Evolutionary conservation across 768 basidiomycete genomes (phyloP), one percentile per base, ranked within the genome.

Genomic region (Tulasnella sp.): DNA sequence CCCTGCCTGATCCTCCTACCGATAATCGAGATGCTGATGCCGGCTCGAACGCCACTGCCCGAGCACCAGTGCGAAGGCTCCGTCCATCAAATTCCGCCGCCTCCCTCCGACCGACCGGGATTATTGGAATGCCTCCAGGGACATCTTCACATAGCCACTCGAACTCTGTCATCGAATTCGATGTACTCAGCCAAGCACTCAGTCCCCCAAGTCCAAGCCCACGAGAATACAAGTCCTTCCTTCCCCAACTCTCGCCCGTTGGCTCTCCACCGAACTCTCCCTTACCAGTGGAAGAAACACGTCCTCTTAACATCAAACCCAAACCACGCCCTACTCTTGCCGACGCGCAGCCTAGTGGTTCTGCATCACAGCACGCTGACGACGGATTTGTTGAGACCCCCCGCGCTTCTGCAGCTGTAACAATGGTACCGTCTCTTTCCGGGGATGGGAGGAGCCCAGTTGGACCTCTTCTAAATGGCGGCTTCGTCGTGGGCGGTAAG

Each of bases 11-110:
- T 34, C 9, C 31, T 8, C 22, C 58, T 14, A 12, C 58, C 58
- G 31, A 12, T 31, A 64, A 34, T 17, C 58, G 58, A 25, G 31
- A 25, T 25, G 12, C 31, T 64, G 58, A 64, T 64, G 25, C 22
- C 25, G 9, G 25, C 31, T 64, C 58, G 31, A 15, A 25, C 58
- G 31, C 58, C 15, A 64, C 29, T 34, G 58, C 29, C 58, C 25
- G 58, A 31, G 29, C 29, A 39, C 73, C 54, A 11, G 31, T 36
- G 17, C 45, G 73, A 17, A n/a, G 73, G 22, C 73, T 74, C 11
- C 73, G 73, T 58, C 52, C 73, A 31, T 74, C 73, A 22, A 74
- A 74, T 58, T 74, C 73, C 12, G 29, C 73, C 38, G 45, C 73
- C 36, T 74, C 73, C 12, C 64, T 74, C 36, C 73, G 73, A 22